phyloP scores from a whole-genome alignment of 176 grass and related monocot genomes.

The Bolboschoenus planiculmis region DNA sequence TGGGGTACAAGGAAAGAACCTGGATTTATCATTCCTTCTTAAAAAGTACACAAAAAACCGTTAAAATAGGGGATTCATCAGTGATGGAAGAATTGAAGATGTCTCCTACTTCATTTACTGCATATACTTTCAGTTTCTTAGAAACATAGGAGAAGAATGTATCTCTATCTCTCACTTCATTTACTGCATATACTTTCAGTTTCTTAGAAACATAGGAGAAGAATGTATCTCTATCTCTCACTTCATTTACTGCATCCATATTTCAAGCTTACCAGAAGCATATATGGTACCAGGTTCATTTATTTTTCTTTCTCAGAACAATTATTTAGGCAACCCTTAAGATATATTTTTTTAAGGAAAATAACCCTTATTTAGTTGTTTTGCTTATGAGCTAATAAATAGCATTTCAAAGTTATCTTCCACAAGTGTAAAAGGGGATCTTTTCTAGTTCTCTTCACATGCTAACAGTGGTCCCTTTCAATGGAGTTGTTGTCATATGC shows the following conservation, averaged over 20 bases:
- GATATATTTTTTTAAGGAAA: background rate
- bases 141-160: background rate
- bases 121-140: background rate
- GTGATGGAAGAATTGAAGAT: background rate
- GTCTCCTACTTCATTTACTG: constrained; percentile 24
- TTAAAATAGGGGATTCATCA: constrained; percentile 4
- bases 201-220: background rate
- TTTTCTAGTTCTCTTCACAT: background rate
- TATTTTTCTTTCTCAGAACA: background rate
- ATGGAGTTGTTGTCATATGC: background rate
- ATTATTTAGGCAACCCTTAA: background rate
- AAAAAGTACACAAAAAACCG: constrained; percentile 17
- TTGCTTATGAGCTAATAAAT: background rate
- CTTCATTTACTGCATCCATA: constrained; percentile 2
- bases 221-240: background rate
- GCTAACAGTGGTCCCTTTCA: background rate
- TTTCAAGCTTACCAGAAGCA: background rate
- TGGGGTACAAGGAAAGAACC: background rate
- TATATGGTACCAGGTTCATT: background rate
- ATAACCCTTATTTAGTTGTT: background rate
- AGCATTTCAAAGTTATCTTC: background rate
- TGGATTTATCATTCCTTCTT: constrained; percentile 6
- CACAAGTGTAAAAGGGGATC: background rate
- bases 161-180: background rate
- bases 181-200: background rate